A percentile compares a stretch with the other conserved stretches of the same genome.
phyloP scores from a whole-genome alignment of 352 stramenopile genomes.

The Phytophthora megakarya region DNA sequence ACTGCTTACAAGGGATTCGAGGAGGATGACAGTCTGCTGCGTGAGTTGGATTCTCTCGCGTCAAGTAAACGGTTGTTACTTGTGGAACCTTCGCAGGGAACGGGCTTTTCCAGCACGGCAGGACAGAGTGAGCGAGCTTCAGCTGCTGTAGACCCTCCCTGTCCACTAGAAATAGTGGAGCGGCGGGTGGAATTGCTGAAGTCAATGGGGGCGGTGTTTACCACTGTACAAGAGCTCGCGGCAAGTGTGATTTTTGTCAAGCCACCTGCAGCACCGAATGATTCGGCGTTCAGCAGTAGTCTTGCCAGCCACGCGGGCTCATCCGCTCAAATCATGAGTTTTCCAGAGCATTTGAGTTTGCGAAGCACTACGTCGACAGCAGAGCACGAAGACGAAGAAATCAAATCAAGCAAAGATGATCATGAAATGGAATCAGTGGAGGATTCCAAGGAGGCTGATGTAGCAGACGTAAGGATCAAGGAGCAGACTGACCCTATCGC shows the following conservation, averaged over 20 bases:
- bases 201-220: slow-evolving; percentile 67
- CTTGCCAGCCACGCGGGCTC: slow-evolving; percentile 59
- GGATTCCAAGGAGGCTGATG: slow-evolving; percentile 7
- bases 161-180: slow-evolving; percentile 45
- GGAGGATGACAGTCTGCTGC: slow-evolving; percentile 63
- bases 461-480: slow-evolving; percentile 23
- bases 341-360: slow-evolving; percentile 73
- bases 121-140: slow-evolving; percentile 51
- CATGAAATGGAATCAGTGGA: slow-evolving; percentile 16
- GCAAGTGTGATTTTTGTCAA: slow-evolving; percentile 87
- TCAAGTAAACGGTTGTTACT: slow-evolving; percentile 61
- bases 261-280: slow-evolving; percentile 50
- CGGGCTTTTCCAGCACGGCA: slow-evolving; percentile 59
- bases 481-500: slow-evolving; percentile 26
- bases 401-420: slow-evolving; percentile 25
- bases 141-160: slow-evolving; percentile 9
- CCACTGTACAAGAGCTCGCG: slow-evolving; percentile 80
- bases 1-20: slow-evolving; percentile 58
- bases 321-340: slow-evolving; percentile 60
- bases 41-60: slow-evolving; percentile 55
- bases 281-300: slow-evolving; percentile 69
- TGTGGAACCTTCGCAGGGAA: slow-evolving; percentile 55
- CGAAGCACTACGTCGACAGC: slow-evolving; percentile 20
- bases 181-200: slow-evolving; percentile 66
- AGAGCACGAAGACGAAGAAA: slow-evolving; percentile 25